phyloP scores from a whole-genome alignment of 352 stramenopile species.

The Aphanomyces astaci region DNA sequence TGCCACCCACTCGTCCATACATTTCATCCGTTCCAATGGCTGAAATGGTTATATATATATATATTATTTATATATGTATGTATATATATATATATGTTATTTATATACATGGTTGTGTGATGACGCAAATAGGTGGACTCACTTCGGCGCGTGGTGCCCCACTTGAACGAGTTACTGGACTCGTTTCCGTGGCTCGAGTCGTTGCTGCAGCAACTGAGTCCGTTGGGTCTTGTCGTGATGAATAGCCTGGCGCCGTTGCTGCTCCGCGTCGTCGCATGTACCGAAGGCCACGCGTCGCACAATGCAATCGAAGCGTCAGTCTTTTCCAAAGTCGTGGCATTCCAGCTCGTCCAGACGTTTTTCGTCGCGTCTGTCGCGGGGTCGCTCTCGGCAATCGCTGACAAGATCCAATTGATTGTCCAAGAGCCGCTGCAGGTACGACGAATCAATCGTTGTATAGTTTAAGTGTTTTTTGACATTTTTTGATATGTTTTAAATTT shows the following conservation, averaged over 20 bases:
- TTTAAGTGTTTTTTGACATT: too few relatives aligned
- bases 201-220: conserved; percentile 51
- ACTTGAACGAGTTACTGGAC: conserved; percentile 35
- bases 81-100: too few relatives aligned
- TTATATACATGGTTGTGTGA: neutral
- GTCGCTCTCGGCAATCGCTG: conserved; percentile 49
- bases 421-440: conserved; percentile 11
- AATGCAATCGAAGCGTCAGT: conserved; percentile 58
- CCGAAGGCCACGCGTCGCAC: conserved; percentile 57
- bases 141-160: conserved; percentile 46
- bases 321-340: conserved; percentile 58
- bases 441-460: too few relatives aligned
- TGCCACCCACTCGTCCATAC: too few relatives aligned
- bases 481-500: too few relatives aligned
- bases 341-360: conserved; percentile 76
- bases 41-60: too few relatives aligned
- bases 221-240: conserved; percentile 58
- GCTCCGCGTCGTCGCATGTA: conserved; percentile 52
- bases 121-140: conserved; percentile 34
- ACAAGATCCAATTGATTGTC: conserved; percentile 42
- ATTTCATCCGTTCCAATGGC: too few relatives aligned
- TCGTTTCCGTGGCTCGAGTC: conserved; percentile 44
- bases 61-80: too few relatives aligned
- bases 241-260: conserved; percentile 58
- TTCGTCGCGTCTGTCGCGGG: conserved; percentile 66